Conservation (phyloP, 192 early-diverging fungal species). For the Allomyces macrogynus region DNA sequence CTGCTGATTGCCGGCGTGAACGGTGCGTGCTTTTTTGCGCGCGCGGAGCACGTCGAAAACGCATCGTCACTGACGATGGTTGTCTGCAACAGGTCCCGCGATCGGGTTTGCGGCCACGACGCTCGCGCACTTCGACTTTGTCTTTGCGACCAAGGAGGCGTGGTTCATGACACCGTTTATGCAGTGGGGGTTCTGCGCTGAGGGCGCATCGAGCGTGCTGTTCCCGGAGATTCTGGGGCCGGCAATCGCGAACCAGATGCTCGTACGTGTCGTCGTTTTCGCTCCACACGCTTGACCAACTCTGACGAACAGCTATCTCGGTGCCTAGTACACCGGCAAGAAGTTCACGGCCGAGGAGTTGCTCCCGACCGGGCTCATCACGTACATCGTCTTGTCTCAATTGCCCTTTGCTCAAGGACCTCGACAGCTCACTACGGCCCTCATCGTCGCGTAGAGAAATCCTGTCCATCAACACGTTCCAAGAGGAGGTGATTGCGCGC, state of each 20-base stretch:
- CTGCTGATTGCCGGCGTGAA: constrained; percentile 49
- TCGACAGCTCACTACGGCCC: constrained; percentile 27
- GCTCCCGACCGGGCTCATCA: not conserved
- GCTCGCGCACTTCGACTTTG: constrained; percentile 43
- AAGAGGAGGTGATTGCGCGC: constrained; percentile 20
- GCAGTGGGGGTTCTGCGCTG: constrained; percentile 47
- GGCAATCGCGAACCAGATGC: constrained; percentile 44
- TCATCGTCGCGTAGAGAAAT: constrained; percentile 33
- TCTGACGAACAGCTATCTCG: not conserved
- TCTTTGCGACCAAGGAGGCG: constrained; percentile 38
- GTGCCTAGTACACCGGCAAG: not conserved
- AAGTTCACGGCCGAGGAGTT: not conserved
- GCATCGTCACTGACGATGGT: not conserved
- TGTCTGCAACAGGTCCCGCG: constrained; percentile 29
- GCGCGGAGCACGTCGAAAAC: not conserved
- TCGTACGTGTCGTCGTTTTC: constrained; percentile 6
- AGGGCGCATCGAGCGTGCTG: constrained; percentile 44
- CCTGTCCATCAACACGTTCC: constrained; percentile 25
- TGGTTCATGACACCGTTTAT: constrained; percentile 56
- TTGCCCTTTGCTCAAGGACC: constrained; percentile 28
- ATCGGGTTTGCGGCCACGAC: constrained; percentile 50
- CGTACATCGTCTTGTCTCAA: constrained; percentile 8
- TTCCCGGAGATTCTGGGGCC: constrained; percentile 48
- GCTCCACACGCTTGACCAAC: not conserved
- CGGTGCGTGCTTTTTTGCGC: constrained; percentile 16